These are phyloP conservation scores for Pholiota conissans DNA, from an alignment of 768 basidiomycete species.

Conservation along the genomic window DNA sequence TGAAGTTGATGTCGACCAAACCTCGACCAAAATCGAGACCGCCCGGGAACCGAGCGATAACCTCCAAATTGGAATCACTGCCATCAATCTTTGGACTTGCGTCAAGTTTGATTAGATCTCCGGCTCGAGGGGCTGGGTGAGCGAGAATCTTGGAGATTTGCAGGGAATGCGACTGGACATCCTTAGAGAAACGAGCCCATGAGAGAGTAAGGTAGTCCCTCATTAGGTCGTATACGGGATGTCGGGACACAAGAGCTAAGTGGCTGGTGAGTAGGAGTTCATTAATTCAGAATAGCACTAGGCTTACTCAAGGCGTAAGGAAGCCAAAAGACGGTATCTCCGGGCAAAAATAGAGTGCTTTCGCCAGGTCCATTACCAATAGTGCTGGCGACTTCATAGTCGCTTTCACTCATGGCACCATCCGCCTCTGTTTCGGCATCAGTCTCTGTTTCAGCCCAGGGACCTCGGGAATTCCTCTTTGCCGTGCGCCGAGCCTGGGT, in stretches of 20 bases:
- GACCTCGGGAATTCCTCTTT: constrained; percentile 61
- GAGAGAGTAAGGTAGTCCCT: constrained; percentile 94
- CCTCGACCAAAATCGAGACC: constrained; percentile 91
- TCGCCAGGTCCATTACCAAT: constrained; percentile 82
- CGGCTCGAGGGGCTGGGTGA: constrained; percentile 84
- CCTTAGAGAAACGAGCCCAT: constrained; percentile 93
- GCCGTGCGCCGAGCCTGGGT: constrained; percentile 57
- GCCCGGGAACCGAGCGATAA: constrained; percentile 90
- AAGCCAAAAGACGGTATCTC: constrained; percentile 92
- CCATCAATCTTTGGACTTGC: constrained; percentile 68
- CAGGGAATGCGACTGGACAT: constrained; percentile 89
- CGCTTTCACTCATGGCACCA: constrained; percentile 81
- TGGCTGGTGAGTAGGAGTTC: constrained; percentile 5
- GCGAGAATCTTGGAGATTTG: constrained; percentile 88
- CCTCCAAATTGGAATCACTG: constrained; percentile 62
- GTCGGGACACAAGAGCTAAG: constrained; percentile 82
- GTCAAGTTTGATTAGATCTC: constrained; percentile 83
- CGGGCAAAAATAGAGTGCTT: constrained; percentile 85
- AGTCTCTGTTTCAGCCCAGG: constrained; percentile 74
- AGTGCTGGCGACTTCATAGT: constrained; percentile 81
- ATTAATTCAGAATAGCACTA: constrained; percentile 6
- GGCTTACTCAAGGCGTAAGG: constrained; percentile 86
- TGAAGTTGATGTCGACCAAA: constrained; percentile 91
- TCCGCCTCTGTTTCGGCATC: constrained; percentile 77
- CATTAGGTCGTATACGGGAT: constrained; percentile 95